Evolutionary conservation across 1,284 basidiomycete genomes (phyloP).

Genomic region (Boletellus deceptivus): DNA sequence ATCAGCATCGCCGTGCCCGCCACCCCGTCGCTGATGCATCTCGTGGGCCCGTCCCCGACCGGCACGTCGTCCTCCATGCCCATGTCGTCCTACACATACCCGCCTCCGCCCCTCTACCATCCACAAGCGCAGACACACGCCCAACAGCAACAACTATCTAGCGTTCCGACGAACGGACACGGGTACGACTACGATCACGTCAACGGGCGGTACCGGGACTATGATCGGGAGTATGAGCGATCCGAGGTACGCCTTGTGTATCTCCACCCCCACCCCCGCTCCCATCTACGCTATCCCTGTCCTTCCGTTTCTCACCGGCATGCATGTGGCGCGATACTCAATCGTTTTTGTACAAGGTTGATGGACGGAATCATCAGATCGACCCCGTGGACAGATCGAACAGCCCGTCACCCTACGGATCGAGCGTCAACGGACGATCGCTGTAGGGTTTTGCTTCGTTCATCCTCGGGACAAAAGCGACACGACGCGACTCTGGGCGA

Average conservation of each 20-base stretch:
- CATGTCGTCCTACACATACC: conserved; percentile 20
- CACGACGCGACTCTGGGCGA: too few species aligned
- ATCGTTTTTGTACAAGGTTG: background rate
- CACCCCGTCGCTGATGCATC: conserved; percentile 32
- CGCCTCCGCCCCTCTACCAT: conserved; percentile 2
- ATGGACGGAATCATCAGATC: conserved; percentile 2
- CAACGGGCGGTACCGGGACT: conserved; percentile 30
- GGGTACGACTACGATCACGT: conserved; percentile 20
- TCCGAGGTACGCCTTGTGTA: conserved; percentile 1
- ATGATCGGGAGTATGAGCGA: conserved; percentile 27
- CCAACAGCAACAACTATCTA: too few species aligned
- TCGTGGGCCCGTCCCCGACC: conserved; percentile 29
- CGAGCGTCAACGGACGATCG: conserved; percentile 26
- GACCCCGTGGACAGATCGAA: conserved; percentile 18
- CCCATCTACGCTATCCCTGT: too few species aligned
- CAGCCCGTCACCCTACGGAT: conserved; percentile 22
- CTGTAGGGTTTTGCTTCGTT: too few species aligned
- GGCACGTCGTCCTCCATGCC: conserved; percentile 18
- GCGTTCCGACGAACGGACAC: conserved; percentile 25
- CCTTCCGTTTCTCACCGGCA: too few species aligned
- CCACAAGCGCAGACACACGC: background rate
- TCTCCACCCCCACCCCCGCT: too few species aligned
- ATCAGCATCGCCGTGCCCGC: conserved; percentile 33
- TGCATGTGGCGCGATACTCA: too few species aligned
- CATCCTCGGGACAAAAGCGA: too few species aligned